phyloP scores from a whole-genome alignment of 305 asterid genomes.

The Vinca major region DNA sequence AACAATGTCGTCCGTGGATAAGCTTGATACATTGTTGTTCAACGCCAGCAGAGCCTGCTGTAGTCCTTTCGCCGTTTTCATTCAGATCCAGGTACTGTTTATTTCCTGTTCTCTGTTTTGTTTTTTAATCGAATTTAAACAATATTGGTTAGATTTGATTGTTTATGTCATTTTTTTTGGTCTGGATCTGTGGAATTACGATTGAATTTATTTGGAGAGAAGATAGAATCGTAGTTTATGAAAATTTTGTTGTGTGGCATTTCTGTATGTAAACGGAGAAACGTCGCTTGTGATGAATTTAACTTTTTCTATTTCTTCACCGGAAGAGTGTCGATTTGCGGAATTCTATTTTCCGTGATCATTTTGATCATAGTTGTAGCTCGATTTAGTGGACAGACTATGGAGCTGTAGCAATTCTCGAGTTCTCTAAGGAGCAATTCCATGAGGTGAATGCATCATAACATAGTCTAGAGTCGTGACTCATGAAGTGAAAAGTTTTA shows the following conservation, averaged over 20 bases:
- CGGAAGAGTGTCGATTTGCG: not conserved
- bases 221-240: not conserved
- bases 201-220: not conserved
- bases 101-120: conserved; percentile 1
- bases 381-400: not conserved
- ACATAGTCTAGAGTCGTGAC: not conserved
- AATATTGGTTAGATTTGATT: conserved; percentile 2
- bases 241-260: no score
- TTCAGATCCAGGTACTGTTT: conserved; percentile 82
- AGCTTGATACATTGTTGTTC: conserved; percentile 47
- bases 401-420: not conserved
- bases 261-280: not conserved
- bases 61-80: conserved; percentile 53
- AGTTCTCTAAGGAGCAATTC: conserved; percentile 3
- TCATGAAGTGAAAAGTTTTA: not conserved
- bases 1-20: conserved; percentile 41
- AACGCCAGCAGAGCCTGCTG: conserved; percentile 69
- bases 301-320: no score
- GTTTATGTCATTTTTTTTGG: not conserved
- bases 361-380: not conserved
- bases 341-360: not conserved
- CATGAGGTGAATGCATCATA: not conserved
- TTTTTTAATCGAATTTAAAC: not conserved
- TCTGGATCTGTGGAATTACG: conserved; percentile 10
- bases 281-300: not conserved